Evolutionary conservation across 2,329 filamentous ascomycete genomes (phyloP), one percentile per base, ranked within the genome.

Genomic region (Colletotrichum sp.): DNA sequence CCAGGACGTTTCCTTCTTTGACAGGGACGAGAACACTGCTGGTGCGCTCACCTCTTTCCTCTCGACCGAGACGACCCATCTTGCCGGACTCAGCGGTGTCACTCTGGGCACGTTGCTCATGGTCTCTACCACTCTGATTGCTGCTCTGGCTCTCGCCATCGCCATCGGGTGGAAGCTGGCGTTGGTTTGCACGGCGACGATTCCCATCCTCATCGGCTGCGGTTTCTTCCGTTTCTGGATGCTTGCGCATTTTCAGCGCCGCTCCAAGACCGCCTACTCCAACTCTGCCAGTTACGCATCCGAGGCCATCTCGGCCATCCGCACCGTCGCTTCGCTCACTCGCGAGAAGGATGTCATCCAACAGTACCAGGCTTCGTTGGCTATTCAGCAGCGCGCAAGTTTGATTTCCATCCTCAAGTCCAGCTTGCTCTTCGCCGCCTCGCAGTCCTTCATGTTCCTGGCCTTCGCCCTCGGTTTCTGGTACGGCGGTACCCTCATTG

Each of bases 1-100:
- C 76, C 96, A 98, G 83, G 97, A 98, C 76, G 96, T 98, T 72
- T 87, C 92, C 33, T 98, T 96, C 83, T 99, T 98, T 78, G 97
- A 98, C 82, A 89, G 88, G 58, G 94, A 97, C 76, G 93, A 97
- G 82, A 98, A 98, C 82, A 95, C 94, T 8, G 93, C 95, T 8
- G 97, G 97, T 76, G 93, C 95, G 1, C 86, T 99, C 78, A 98
- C 95, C 0, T 95, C 94, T 0, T 97, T 98, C 84, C 86, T 98
- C 15, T 96, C 94, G 3, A 97, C 95, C 0, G 94, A 98, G 83
- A 96, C 96, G 0, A 98, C 95, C 1, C 93, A 97, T 79, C 89
- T 98, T 34, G 93, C 95, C 18, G 96, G 97, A 16, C 91, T 98
- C 61, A 96, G 94, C 77, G 97, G 96, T 61, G 92, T 92, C 33